These are phyloP conservation scores for Cetraspora pellucida DNA, from an alignment of 192 early-diverging fungal species.

Conservation along the genomic window DNA sequence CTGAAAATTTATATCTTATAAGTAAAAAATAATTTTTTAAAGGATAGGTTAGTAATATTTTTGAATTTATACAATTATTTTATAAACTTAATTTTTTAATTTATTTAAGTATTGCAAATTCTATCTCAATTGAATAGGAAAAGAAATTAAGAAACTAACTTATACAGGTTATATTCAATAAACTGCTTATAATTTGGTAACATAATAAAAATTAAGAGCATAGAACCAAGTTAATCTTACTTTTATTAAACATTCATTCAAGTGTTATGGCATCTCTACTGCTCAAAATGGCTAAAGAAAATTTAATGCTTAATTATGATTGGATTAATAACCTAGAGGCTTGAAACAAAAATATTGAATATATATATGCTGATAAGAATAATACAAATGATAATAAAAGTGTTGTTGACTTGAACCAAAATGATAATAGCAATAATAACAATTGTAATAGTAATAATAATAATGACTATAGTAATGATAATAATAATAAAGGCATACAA, in stretches of 20 bases:
- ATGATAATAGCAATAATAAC: too few relatives aligned
- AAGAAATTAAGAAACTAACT: not conserved
- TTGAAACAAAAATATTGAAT: not conserved
- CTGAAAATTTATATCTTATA: too few relatives aligned
- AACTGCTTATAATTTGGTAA: not conserved
- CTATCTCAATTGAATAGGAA: not conserved
- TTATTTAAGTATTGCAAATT: too few relatives aligned
- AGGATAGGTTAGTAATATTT: too few relatives aligned
- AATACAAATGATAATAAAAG: not conserved
- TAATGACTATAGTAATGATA: too few relatives aligned
- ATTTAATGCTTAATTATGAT: not conserved
- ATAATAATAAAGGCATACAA: too few relatives aligned
- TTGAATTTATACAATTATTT: not conserved
- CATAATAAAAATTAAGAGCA: not conserved
- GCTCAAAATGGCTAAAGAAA: not conserved
- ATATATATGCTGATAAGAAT: not conserved
- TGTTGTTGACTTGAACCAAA: too few relatives aligned
- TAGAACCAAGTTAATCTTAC: not conserved
- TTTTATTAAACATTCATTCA: constrained; percentile 4
- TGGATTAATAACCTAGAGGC: not conserved
- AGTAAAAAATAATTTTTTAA: too few relatives aligned
- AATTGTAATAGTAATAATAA: too few relatives aligned
- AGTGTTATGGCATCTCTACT: not conserved
- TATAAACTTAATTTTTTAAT: not conserved
- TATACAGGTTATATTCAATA: not conserved